Evolutionary conservation across 495 filamentous ascomycete species (phyloP).

Genomic region (Penicillium salamii): DNA sequence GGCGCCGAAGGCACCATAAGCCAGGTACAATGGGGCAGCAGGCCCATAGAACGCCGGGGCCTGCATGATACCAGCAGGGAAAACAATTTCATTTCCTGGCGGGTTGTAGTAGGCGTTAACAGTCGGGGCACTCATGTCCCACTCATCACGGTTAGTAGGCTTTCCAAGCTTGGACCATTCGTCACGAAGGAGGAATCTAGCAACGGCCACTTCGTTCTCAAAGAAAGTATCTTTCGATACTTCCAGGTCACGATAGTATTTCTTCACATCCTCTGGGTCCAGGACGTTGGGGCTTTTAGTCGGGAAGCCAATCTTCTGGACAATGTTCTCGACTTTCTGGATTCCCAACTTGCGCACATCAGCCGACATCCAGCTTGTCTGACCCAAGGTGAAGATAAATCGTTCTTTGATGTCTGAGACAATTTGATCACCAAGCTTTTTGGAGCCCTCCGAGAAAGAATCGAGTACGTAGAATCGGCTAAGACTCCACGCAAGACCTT

Average conservation of each 20-base stretch:
- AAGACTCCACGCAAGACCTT: conserved; percentile 53
- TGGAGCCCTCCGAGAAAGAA: conserved; percentile 61
- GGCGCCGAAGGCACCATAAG: conserved; percentile 69
- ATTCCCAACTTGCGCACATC: conserved; percentile 60
- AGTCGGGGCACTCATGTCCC: conserved; percentile 59
- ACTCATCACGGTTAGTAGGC: conserved; percentile 60
- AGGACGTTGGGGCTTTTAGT: conserved; percentile 62
- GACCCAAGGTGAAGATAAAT: conserved; percentile 58
- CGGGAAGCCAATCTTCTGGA: conserved; percentile 73
- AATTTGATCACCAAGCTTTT: conserved; percentile 65
- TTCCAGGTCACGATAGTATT: conserved; percentile 56
- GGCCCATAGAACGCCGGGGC: conserved; percentile 62
- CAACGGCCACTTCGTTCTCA: conserved; percentile 54
- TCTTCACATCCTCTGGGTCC: conserved; percentile 52
- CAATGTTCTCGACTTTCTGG: conserved; percentile 67
- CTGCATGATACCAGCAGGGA: conserved; percentile 74
- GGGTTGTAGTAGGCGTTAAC: conserved; percentile 68
- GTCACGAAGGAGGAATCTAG: conserved; percentile 41
- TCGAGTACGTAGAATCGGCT: conserved; percentile 68
- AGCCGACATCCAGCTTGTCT: conserved; percentile 66
- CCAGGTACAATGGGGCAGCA: conserved; percentile 60
- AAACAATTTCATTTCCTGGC: conserved; percentile 64
- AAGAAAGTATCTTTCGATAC: conserved; percentile 56
- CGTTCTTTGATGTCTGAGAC: conserved; percentile 66
- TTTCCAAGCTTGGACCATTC: conserved; percentile 59